Conservation (phyloP, 345 rosid species). For the Gossypioides kirkii region DNA sequence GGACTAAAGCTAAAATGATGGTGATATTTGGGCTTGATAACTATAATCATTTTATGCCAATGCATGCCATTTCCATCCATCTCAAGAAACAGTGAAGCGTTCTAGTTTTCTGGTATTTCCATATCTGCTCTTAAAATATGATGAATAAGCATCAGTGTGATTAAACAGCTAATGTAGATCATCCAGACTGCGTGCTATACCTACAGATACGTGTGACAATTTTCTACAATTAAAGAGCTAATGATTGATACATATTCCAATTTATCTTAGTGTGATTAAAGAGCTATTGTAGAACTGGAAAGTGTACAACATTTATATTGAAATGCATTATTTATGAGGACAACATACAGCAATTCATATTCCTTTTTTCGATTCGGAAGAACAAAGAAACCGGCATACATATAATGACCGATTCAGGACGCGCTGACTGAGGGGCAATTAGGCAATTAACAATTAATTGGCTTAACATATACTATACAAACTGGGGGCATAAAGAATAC, state of each 20-base stretch:
- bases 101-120: neutral
- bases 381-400: neutral
- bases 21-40: neutral
- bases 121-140: neutral
- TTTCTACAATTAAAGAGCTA: neutral
- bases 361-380: neutral
- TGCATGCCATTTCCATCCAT: neutral
- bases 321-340: neutral
- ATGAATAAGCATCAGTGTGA: neutral
- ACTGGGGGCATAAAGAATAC: slow-evolving; percentile 18
- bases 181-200: too few relatives aligned
- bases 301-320: too few relatives aligned
- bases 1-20: neutral
- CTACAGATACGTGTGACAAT: neutral
- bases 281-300: too few relatives aligned
- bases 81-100: neutral
- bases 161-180: neutral
- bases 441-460: neutral
- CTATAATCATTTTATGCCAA: neutral
- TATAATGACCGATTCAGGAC: too few relatives aligned
- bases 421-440: neutral
- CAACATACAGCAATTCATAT: neutral
- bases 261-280: too few relatives aligned
- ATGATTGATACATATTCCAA: too few relatives aligned
- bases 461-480: slow-evolving; percentile 22